Evolutionary conservation across 2,329 filamentous ascomycete species (phyloP), one percentile per base, ranked within the genome.

Genomic region (Colletotrichum tropicicola): DNA sequence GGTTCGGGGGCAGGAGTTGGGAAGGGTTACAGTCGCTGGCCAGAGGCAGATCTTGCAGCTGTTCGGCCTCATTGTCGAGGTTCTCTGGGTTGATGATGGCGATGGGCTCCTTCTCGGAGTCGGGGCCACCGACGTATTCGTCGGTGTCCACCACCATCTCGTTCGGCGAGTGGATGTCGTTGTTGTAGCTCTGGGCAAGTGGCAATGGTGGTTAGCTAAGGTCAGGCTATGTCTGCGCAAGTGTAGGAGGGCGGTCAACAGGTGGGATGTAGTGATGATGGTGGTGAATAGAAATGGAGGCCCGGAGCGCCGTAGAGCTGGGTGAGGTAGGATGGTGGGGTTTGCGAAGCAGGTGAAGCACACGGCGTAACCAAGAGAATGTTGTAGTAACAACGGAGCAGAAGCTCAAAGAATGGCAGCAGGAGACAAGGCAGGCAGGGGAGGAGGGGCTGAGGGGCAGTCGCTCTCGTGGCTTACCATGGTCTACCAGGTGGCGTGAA

Each of bases 71-170:
- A 67, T 78, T 78, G 43, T 85, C 82, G 65, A 82, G 77, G 66
- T 77, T 80, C 47, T 88, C 85, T 65, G 86, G 82, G 68, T 82
- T 82, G 74, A 87, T 86, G 72, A 87, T 85, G 70, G 83, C 79
- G 57, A 87, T 78, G 55, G 82, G 77, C 44, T 86, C 84, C 66
- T 81, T 82, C 68, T 87, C 86, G 65, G 77, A 73, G 58, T 80
- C 78, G 66, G 80, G 75, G 69, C 80, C 80, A 72, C 84, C 81
- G 70, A 85, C 80, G 59, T 85, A 85, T 70, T 87, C 85, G 72
- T 83, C 83, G 27, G 82, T 79, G 70, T 87, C 85, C 70, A 87
- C 77, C 73, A 85, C 77, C 84, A 87, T 85, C 71, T 86, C 83
- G 75, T 83, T 87, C 13, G 84, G 85, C 54, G 85, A 86, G 67